Conservation (phyloP, 768 basidiomycete genomes). For the Collybia nuda region DNA sequence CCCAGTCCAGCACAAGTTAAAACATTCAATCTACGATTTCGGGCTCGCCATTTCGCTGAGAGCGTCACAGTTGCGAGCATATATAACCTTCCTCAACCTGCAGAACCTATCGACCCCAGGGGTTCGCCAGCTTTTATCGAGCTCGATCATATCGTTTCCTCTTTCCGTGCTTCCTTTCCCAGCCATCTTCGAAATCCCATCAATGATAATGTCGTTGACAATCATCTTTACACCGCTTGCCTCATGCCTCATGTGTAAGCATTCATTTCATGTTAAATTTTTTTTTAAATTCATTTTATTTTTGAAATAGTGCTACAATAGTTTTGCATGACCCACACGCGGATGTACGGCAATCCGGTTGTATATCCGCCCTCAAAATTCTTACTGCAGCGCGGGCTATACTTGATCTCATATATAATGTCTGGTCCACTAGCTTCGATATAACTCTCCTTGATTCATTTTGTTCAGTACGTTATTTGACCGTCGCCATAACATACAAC, state of each 20-base stretch:
- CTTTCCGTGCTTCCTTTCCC: slow-evolving; percentile 62
- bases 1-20: slow-evolving; percentile 44
- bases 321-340: slow-evolving; percentile 79
- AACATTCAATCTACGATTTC: slow-evolving; percentile 66
- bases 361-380: slow-evolving; percentile 69
- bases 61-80: slow-evolving; percentile 40
- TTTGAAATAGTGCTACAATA: slow-evolving; percentile 53
- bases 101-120: slow-evolving; percentile 56
- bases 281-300: slow-evolving; percentile 1
- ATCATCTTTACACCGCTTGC: slow-evolving; percentile 52
- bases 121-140: slow-evolving; percentile 63
- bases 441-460: slow-evolving; percentile 70
- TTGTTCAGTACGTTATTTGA: slow-evolving; percentile 50
- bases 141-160: slow-evolving; percentile 55
- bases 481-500: not conserved
- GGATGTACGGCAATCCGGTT: slow-evolving; percentile 52
- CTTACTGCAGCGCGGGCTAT: slow-evolving; percentile 65
- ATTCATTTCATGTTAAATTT: not conserved
- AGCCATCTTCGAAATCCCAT: slow-evolving; percentile 56
- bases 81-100: slow-evolving; percentile 29
- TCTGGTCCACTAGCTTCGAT: slow-evolving; percentile 73
- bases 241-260: slow-evolving; percentile 42
- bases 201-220: slow-evolving; percentile 53
- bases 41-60: slow-evolving; percentile 57
- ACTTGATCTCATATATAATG: slow-evolving; percentile 63